Evolutionary conservation across 495 filamentous ascomycete genomes (phyloP).

Genomic region (Penicillium odoratum): DNA sequence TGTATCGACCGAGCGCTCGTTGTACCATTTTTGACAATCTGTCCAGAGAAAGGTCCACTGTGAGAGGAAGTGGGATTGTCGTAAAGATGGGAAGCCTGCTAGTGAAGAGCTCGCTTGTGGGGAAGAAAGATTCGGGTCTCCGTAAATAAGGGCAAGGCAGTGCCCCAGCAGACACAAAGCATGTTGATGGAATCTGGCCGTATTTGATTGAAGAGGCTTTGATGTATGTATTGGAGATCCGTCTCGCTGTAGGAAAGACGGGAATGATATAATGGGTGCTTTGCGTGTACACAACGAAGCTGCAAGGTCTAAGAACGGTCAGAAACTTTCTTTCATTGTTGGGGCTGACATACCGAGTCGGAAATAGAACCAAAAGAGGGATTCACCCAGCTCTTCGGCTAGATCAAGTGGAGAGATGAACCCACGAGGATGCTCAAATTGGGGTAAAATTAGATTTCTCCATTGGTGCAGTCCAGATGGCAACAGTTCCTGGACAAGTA

Average conservation of each 20-base stretch:
- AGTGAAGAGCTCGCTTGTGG: slow-evolving; percentile 17
- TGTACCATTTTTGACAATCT: slow-evolving; percentile 33
- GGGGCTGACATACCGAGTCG: slow-evolving; percentile 15
- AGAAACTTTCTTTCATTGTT: neutral
- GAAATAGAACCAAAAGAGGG: slow-evolving; percentile 27
- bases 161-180: slow-evolving; percentile 23
- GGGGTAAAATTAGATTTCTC: slow-evolving; percentile 10
- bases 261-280: slow-evolving; percentile 21
- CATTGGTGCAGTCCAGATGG: slow-evolving; percentile 21
- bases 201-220: slow-evolving; percentile 2
- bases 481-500: slow-evolving; percentile 23
- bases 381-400: slow-evolving; percentile 20
- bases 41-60: slow-evolving; percentile 31
- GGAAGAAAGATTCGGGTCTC: slow-evolving; percentile 5
- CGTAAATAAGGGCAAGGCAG: slow-evolving; percentile 23
- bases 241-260: slow-evolving; percentile 25
- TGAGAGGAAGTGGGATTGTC: slow-evolving; percentile 28
- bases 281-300: slow-evolving; percentile 16
- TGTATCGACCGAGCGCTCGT: slow-evolving; percentile 21
- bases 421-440: slow-evolving; percentile 6
- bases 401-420: slow-evolving; percentile 3
- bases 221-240: slow-evolving; percentile 17
- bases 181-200: slow-evolving; percentile 22
- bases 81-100: slow-evolving; percentile 21
- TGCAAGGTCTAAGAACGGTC: slow-evolving; percentile 19